Percentiles rank a stretch among this genome's conserved stretches.
Evolutionary conservation across 2,329 filamentous ascomycete genomes (phyloP).

Genomic region (Apiospora pterosperma): DNA sequence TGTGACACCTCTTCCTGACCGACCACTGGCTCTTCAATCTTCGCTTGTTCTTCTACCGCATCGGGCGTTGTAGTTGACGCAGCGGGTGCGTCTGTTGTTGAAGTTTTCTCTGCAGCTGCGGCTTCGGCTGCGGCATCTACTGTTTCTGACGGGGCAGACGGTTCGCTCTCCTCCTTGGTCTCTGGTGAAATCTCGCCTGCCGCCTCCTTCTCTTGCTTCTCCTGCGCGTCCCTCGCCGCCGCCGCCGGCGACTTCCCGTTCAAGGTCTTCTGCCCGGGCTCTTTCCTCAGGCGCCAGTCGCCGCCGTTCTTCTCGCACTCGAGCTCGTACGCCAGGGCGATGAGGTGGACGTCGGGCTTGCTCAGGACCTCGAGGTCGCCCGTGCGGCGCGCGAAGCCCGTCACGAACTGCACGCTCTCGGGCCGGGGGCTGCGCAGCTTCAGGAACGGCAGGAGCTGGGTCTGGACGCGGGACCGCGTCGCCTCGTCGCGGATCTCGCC

Average conservation of each 20-base stretch:
- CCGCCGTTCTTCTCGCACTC: slow-evolving; percentile 89
- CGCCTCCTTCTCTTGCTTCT: slow-evolving; percentile 10
- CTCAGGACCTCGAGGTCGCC: slow-evolving; percentile 88
- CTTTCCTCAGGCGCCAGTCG: slow-evolving; percentile 77
- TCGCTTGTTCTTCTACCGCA: not conserved
- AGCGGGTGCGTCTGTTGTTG: not conserved
- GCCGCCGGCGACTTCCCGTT: slow-evolving; percentile 64
- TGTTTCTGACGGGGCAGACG: slow-evolving; percentile 8
- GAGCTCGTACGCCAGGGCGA: slow-evolving; percentile 91
- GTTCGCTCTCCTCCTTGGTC: not conserved
- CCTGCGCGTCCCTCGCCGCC: slow-evolving; percentile 36
- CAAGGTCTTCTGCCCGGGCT: slow-evolving; percentile 73
- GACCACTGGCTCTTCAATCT: not conserved
- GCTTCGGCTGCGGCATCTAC: no score
- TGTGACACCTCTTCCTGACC: slow-evolving; percentile 8
- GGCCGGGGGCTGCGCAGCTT: slow-evolving; percentile 71
- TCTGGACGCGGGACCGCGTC: slow-evolving; percentile 78
- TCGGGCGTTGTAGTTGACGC: not conserved
- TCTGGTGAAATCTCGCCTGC: not conserved
- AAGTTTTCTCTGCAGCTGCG: not conserved
- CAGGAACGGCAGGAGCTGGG: slow-evolving; percentile 80
- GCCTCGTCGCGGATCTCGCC: slow-evolving; percentile 84
- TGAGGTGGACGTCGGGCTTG: slow-evolving; percentile 80
- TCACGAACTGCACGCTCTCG: slow-evolving; percentile 74
- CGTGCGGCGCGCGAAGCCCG: slow-evolving; percentile 82